Percentiles rank a stretch among this genome's conserved stretches.
These are phyloP conservation scores for Calonectria pseudoreteaudii DNA, from an alignment of 2,329 filamentous ascomycete species.

Conservation along the genomic window DNA sequence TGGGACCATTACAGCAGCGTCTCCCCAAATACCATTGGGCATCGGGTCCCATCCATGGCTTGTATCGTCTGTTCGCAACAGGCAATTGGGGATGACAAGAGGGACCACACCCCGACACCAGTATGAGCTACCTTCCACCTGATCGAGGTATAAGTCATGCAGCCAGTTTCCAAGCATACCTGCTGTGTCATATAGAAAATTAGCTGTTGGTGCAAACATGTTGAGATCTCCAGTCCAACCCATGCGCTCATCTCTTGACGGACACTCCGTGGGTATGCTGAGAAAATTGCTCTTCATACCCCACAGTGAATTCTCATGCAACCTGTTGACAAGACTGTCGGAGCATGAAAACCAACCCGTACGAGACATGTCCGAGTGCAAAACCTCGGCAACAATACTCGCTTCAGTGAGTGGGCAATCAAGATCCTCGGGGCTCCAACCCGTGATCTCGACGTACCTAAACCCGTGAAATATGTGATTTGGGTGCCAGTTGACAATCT, in stretches of 20 bases:
- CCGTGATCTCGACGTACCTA: not conserved
- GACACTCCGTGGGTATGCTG: not conserved
- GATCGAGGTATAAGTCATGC: not conserved
- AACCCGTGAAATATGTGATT: not conserved
- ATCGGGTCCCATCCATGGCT: not conserved
- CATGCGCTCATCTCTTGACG: not conserved
- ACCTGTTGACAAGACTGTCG: not conserved
- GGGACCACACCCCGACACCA: not conserved
- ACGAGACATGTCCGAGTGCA: not conserved
- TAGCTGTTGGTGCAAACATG: not conserved
- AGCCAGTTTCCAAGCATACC: not conserved
- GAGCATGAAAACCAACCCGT: not conserved
- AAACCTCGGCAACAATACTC: not conserved
- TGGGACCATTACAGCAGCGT: not conserved
- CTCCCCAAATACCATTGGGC: not conserved
- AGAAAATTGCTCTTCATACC: not conserved
- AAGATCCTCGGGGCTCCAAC: not conserved
- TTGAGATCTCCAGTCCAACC: not conserved
- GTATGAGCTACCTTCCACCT: not conserved
- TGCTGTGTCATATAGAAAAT: not conserved
- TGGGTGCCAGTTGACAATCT: not conserved
- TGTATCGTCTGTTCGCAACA: not conserved
- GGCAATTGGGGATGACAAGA: not conserved
- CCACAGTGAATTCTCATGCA: not conserved
- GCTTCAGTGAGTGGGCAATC: not conserved